Conservation (phyloP, 768 basidiomycete genomes). For the Erythrobasidium yunnanense region DNA sequence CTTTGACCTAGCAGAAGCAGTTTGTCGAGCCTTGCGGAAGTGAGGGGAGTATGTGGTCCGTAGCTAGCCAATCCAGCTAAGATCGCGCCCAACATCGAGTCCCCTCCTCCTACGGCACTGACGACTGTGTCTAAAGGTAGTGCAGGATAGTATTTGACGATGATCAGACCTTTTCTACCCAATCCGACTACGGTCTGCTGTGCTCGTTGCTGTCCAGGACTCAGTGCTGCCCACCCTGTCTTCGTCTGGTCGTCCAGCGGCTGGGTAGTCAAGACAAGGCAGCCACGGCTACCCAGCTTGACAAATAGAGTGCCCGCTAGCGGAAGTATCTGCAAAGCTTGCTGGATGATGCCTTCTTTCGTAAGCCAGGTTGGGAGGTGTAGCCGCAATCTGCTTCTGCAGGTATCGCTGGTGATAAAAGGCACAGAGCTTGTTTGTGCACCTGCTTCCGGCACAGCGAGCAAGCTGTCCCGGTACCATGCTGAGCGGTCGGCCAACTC, state of each 20-base stretch:
- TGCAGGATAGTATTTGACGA: neutral
- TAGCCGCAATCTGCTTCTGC: neutral
- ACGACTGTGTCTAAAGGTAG: neutral
- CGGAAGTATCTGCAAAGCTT: conserved; percentile 69
- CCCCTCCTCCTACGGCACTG: conserved; percentile 11
- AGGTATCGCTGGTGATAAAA: neutral
- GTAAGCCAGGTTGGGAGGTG: conserved; percentile 50
- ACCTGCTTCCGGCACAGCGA: neutral
- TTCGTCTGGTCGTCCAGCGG: neutral
- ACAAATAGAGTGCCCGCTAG: conserved; percentile 73
- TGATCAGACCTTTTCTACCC: neutral
- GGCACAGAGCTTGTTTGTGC: neutral
- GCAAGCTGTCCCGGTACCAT: neutral
- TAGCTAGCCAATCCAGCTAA: conserved; percentile 14
- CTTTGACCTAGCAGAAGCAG: too few species aligned
- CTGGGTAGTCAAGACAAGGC: neutral
- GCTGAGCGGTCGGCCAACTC: neutral
- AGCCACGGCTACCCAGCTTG: conserved; percentile 60
- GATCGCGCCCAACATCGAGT: conserved; percentile 8
- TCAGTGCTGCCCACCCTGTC: neutral
- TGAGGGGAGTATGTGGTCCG: too few species aligned
- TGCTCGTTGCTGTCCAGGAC: neutral
- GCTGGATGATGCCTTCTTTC: conserved; percentile 63
- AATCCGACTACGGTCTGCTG: neutral
- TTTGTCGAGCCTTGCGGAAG: too few species aligned